These are phyloP conservation scores for Carex kokanica DNA, from an alignment of 176 grass and related monocot genomes.

Conservation along the genomic window DNA sequence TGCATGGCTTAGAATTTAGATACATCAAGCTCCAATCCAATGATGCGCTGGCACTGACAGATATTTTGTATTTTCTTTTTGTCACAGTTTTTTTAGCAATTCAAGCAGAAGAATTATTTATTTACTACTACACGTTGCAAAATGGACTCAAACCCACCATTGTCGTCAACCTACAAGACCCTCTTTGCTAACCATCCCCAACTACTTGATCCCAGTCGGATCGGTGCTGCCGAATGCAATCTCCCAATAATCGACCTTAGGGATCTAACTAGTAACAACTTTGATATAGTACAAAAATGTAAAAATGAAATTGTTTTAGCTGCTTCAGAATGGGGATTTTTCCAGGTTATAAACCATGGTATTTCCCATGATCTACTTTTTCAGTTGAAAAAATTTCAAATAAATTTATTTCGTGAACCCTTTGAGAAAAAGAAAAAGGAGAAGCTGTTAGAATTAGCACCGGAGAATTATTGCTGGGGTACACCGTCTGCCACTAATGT, in stretches of 20 bases:
- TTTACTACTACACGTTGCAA: background rate
- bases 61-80: background rate
- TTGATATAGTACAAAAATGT: constrained; percentile 24
- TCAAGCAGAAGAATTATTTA: background rate
- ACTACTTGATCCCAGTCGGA: background rate
- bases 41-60: background rate
- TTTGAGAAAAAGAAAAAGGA: constrained; percentile 42
- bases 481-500: constrained; percentile 45
- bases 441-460: constrained; percentile 43
- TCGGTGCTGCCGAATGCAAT: background rate
- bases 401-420: constrained; percentile 39
- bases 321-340: constrained; percentile 80
- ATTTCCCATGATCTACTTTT: constrained; percentile 35
- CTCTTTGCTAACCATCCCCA: constrained; percentile 29
- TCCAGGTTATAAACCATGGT: constrained; percentile 67
- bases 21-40: background rate
- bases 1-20: background rate
- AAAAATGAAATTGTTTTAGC: constrained; percentile 43
- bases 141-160: constrained; percentile 45
- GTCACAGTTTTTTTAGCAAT: background rate
- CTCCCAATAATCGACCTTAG: constrained; percentile 48
- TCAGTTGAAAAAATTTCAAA: constrained; percentile 30
- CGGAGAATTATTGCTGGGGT: constrained; percentile 74
- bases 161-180: constrained; percentile 51
- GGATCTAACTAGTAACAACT: background rate